phyloP scores from a whole-genome alignment of 768 basidiomycete genomes.

The Hemileccinum rubropunctum region DNA sequence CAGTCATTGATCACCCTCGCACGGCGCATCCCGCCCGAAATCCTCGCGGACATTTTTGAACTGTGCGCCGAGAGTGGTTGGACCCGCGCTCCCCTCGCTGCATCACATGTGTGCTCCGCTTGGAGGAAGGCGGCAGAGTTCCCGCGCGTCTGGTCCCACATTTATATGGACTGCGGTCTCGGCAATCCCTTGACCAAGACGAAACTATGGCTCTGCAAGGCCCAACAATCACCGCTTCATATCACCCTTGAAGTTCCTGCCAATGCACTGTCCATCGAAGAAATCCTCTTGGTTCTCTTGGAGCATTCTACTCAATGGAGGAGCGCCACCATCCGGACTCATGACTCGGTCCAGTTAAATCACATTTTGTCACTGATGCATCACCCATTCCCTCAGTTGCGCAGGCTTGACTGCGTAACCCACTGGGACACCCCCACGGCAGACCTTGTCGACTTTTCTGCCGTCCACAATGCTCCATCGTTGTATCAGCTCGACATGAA shows the following conservation, averaged over 20 bases:
- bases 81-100: constrained; percentile 51
- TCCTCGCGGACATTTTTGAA: constrained; percentile 54
- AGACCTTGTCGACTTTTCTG: constrained; percentile 26
- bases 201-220: constrained; percentile 50
- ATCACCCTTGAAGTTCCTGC: constrained; percentile 41
- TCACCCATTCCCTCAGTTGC: constrained; percentile 36
- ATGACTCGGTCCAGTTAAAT: constrained; percentile 37
- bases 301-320: constrained; percentile 43
- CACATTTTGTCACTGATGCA: constrained; percentile 38
- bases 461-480: constrained; percentile 34
- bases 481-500: constrained; percentile 34
- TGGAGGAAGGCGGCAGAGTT: constrained; percentile 54
- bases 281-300: constrained; percentile 42
- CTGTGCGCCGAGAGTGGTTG: constrained; percentile 48
- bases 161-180: constrained; percentile 49
- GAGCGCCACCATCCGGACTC: constrained; percentile 40
- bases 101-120: constrained; percentile 56
- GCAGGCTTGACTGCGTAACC: constrained; percentile 30
- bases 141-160: constrained; percentile 57
- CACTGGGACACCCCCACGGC: constrained; percentile 27
- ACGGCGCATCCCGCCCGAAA: constrained; percentile 51
- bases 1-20: constrained; percentile 53
- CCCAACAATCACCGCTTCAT: constrained; percentile 40
- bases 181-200: constrained; percentile 42
- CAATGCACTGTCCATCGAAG: constrained; percentile 29